Evolutionary conservation across 1,284 basidiomycete species (phyloP).

Genomic region (Rhodofomes roseus): DNA sequence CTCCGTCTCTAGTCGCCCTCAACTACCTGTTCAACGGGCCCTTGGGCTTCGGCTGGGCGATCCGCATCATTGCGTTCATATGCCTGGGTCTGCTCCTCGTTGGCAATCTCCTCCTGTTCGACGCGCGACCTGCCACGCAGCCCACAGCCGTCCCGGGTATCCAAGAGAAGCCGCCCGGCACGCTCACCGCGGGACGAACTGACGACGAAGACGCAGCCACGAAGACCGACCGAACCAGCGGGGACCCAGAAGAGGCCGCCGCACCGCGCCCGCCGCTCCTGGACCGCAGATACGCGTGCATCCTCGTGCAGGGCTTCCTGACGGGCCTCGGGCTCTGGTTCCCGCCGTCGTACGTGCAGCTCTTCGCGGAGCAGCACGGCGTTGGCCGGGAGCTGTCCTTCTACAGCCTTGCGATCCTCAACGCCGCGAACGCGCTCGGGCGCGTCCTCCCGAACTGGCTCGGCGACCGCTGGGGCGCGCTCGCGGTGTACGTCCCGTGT

Average conservation of each 20-base stretch:
- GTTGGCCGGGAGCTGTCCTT: conserved; percentile 17
- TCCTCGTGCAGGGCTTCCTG: conserved; percentile 14
- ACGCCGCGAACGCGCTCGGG: conserved; percentile 20
- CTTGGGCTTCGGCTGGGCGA: conserved; percentile 22
- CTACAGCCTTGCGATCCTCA: conserved; percentile 25
- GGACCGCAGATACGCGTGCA: no score
- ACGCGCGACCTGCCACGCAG: background rate
- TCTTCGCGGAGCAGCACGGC: conserved; percentile 20
- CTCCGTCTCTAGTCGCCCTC: conserved; percentile 8
- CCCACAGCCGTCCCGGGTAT: background rate
- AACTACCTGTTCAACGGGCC: conserved; percentile 24
- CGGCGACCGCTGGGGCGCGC: conserved; percentile 21
- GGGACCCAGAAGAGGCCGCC: background rate
- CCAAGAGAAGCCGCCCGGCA: no score
- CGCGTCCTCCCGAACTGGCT: conserved; percentile 22
- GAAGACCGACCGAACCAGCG: no score
- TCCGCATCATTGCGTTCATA: conserved; percentile 11
- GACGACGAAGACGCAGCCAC: no score
- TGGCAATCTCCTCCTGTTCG: conserved; percentile 12
- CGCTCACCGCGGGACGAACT: no score
- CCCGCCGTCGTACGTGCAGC: conserved; percentile 25
- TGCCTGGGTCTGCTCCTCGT: conserved; percentile 6
- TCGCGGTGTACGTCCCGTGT: conserved; percentile 20
- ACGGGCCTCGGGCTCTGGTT: conserved; percentile 23
- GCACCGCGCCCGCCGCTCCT: background rate